Evolutionary conservation across 257 asterid species (phyloP).

Genomic region (Ophiorrhiza pumila): DNA sequence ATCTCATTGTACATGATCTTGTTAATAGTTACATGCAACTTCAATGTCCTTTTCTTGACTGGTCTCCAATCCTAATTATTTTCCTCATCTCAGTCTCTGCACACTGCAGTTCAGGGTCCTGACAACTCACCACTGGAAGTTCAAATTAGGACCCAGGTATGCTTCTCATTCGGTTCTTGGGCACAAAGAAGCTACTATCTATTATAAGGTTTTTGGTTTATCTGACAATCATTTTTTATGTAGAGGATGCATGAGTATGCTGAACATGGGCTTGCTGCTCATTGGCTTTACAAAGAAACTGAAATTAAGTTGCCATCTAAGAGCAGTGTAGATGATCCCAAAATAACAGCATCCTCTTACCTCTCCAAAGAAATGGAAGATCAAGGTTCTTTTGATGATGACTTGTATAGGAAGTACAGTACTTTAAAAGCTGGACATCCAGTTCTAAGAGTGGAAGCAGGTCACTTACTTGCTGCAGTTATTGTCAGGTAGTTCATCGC

Average conservation of each 20-base stretch:
- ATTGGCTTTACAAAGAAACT: slow-evolving; percentile 97
- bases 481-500: slow-evolving; percentile 62
- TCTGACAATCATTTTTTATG: slow-evolving; percentile 15
- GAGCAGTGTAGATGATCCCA: slow-evolving; percentile 44
- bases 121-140: slow-evolving; percentile 82
- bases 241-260: slow-evolving; percentile 98
- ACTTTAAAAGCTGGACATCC: slow-evolving; percentile 89
- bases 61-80: slow-evolving; percentile 26
- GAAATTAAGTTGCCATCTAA: slow-evolving; percentile 53
- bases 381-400: slow-evolving; percentile 50
- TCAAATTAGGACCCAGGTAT: slow-evolving; percentile 95
- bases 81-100: slow-evolving; percentile 65
- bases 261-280: slow-evolving; percentile 97
- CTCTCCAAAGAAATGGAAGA: slow-evolving; percentile 52
- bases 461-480: slow-evolving; percentile 92
- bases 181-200: background rate
- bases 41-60: slow-evolving; percentile 21
- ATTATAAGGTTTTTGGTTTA: slow-evolving; percentile 7
- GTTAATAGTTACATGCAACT: background rate
- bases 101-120: slow-evolving; percentile 97
- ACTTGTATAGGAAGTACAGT: slow-evolving; percentile 44
- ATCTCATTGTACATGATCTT: background rate
- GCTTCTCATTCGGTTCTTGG: background rate
- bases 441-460: slow-evolving; percentile 93
- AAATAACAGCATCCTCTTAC: slow-evolving; percentile 34